Evolutionary conservation across 805 yeast species (phyloP).

Genomic region (Teunomyces pallodes): DNA sequence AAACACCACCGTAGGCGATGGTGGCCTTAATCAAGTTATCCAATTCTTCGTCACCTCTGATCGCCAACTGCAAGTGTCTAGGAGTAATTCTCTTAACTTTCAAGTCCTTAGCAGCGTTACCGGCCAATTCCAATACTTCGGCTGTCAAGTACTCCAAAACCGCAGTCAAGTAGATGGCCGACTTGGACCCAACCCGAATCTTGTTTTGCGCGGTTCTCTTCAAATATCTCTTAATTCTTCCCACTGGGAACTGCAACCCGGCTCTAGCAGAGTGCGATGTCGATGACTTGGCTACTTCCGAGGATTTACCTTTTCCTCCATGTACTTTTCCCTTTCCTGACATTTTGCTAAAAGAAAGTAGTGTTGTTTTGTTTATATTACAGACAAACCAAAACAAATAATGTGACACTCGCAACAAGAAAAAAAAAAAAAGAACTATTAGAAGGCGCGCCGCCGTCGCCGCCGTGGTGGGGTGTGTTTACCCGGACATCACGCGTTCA

Average conservation of each 20-base stretch:
- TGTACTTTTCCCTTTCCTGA: slow-evolving; percentile 85
- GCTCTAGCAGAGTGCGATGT: slow-evolving; percentile 94
- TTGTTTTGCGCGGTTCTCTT: slow-evolving; percentile 86
- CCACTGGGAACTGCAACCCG: slow-evolving; percentile 95
- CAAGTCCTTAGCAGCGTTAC: slow-evolving; percentile 32
- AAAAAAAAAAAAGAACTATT: neutral
- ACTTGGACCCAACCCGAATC: slow-evolving; percentile 74
- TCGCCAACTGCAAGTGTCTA: slow-evolving; percentile 31
- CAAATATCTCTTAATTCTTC: slow-evolving; percentile 95
- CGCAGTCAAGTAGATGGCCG: slow-evolving; percentile 58
- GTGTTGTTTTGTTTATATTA: slow-evolving; percentile 4
- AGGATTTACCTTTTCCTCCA: slow-evolving; percentile 96
- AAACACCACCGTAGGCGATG: slow-evolving; percentile 33
- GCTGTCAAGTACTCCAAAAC: slow-evolving; percentile 31
- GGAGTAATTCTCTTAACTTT: slow-evolving; percentile 34
- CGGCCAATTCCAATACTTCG: slow-evolving; percentile 32
- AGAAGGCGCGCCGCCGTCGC: neutral
- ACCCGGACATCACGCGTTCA: slow-evolving; percentile 25
- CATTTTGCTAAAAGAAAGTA: slow-evolving; percentile 42
- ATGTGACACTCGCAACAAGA: neutral
- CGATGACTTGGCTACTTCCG: slow-evolving; percentile 63
- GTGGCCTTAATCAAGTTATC: slow-evolving; percentile 34
- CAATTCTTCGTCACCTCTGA: slow-evolving; percentile 31
- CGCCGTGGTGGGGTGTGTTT: neutral
- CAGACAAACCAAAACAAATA: slow-evolving; percentile 5